Base-by-base conservation (phyloP, 2,329 filamentous ascomycete species). In the Cladosporium velox region DNA sequence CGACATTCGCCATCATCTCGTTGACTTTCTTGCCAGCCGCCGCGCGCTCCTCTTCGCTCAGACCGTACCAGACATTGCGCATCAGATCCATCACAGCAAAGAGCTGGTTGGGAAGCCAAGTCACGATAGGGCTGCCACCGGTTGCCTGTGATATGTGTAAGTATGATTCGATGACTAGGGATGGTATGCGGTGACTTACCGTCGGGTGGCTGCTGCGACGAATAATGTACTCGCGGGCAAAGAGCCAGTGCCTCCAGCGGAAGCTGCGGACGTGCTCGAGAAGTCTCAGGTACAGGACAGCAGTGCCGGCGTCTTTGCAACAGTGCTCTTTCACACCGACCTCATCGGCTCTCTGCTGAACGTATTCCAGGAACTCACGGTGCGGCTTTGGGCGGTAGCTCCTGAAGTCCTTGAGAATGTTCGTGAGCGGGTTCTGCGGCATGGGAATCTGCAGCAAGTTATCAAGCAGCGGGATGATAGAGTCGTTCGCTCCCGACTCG, bases 401-500 rank as follows among this genome's bases (percentile, higher is more conserved):
- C 69, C 93, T 87, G 83, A 98, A 98, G 77, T 97, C 94, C 70
- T 88, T 83, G 24, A 97, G 85, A 76, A 97, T 97, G 65, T 90
- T 88, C 0, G 93, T 97, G 55, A 97, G 87, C 0, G 94, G 94
- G 4, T 93, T 97, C 64, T 88, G 82, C 1, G 94, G 94, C 92
- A 97, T 96, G 69, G 88, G 84, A 54, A 97, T 89, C 76, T 95
- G 87, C 66, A 95, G 85, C 61, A 97, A 85, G 77, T 94, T 93
- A 78, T 97, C 94, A 74, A 94, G 88, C 3, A 97, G 86, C 3
- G 94, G 93, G 64, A 87, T 86, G 84, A 98, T 97, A 80, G 89
- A 91, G 81, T 98, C 94, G 76, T 97, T 97, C 71, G 94, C 94
- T 52, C 94, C 94, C 59, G 89, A 93, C 81, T 97, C 94, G 71